Evolutionary conservation across 2,329 filamentous ascomycete species (phyloP), one percentile per base, ranked within the genome.

Genomic region (Cladobotryum protrusum): DNA sequence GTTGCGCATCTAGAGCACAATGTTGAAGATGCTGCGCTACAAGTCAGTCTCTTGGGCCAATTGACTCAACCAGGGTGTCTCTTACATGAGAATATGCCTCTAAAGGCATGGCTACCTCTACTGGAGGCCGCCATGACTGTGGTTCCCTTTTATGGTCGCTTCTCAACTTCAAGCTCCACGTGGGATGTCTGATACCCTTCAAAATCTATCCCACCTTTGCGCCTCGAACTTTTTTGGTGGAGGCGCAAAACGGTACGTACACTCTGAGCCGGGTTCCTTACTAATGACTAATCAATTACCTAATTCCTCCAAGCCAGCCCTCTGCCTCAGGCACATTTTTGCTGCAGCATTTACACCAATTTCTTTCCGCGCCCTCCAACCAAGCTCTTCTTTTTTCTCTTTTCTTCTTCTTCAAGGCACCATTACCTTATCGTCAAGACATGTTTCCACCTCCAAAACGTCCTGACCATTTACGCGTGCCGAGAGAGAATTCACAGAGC

Each of bases 391-490:
- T 48, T 49, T 54, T 53, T 59, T 66, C 58, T 70, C 60, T 70
- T 63, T 55, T 59, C 56, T 60, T 61, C 57, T 53, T 63, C 62
- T 64, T 57, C 74, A 78, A 76, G 86, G 86, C 87, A 86, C 81
- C 74, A 79, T 81, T 83, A 85, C 89, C 91, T 96, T 96, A 96
- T 96, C 91, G 81, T 91, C 89, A 90, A 83, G 81, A 84, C 76
- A 79, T 76, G 76, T 76, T 71, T 76, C 73, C 67, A 71, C 69
- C 72, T 74, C 82, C 79, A 86, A 78, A 80, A 83, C 79, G 83
- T 85, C 80, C 80, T 89, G 89, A 91, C 83, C 91, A 96, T 96
- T 93, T 71, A 82, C 72, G 72, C 74, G 83, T 93, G 91, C 88
- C 88, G 68, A 96, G 87, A 96, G 67, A 68, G 74, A 87, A 72